Base-by-base conservation (phyloP, 768 basidiomycete species). In the Trametes meyenii region DNA sequence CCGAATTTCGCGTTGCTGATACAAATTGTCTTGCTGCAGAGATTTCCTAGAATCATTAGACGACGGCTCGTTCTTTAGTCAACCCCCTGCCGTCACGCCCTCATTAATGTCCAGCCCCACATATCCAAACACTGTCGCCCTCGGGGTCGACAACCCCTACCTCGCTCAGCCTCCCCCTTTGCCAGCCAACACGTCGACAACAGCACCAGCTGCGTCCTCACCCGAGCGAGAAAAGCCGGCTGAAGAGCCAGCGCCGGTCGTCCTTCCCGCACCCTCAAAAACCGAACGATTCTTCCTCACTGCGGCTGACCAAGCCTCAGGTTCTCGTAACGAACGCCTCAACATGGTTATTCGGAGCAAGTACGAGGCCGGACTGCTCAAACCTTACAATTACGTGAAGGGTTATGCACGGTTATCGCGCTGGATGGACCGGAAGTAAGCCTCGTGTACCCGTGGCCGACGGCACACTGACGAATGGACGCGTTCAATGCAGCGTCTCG, bases 331-430 rank as follows among this genome's bases (percentile, higher is more conserved):
- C 67, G 92, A 96, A 66, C 86, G 96, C 1, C 76, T 98, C 52
- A 92, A 89, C 66, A 83, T 91, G 60, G 96, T 98, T 65, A 98
- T 98, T 66, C 84, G 90, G 66, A 94, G 92, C 69, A 98, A 98
- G 75, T 98, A 97, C 74, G 96, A 98, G 70, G 96, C 96, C 2
- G 96, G 96, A 0, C 74, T 98, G 44, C 76, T 98, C 65, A 95
- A 93, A 70, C 96, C 96, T 3, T 97, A 96, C 69, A 96, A 98
- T 74, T 97, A 98, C 67, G 94, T 95, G 51, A 95, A 95, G 70
- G 96, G 96, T 0, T 98, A 98, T 68, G 90, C 93, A 14, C 80
- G 96, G 61, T 75, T 98, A 64, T 91, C 88, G 56, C 83, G 91
- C 58, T 98, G 95, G 95, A 96, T 98, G 93, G 94, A 95, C 66